A percentile compares a stretch with the other conserved stretches of the same genome.
These are phyloP conservation scores for Geotrichum candidum DNA, from an alignment of 1,139 yeast species.

Conservation along the genomic window DNA sequence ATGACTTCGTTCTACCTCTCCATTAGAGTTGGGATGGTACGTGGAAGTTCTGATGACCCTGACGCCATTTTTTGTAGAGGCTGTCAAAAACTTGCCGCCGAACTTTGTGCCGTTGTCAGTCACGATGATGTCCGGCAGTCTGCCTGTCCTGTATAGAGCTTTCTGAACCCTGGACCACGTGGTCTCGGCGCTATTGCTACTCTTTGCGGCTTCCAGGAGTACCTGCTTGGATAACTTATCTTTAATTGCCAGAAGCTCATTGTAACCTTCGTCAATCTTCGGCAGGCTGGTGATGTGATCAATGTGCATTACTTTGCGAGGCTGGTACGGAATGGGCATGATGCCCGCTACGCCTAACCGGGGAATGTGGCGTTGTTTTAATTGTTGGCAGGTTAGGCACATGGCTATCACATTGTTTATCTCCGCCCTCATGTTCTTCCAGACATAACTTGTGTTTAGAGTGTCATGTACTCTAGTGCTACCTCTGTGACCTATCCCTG, in stretches of 20 bases:
- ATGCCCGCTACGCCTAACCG: neutral
- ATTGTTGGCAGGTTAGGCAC: neutral
- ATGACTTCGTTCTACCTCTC: neutral
- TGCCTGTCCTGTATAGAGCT: too few relatives aligned
- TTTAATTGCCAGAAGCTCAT: neutral
- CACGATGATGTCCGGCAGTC: too few relatives aligned
- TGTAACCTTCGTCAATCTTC: neutral
- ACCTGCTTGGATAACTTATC: neutral
- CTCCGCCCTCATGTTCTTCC: neutral
- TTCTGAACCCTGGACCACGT: too few relatives aligned
- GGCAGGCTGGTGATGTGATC: neutral
- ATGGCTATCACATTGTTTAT: neutral
- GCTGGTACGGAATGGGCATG: neutral
- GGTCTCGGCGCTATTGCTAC: neutral
- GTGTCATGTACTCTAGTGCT: neutral
- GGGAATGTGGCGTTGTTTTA: neutral
- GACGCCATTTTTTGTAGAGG: too few relatives aligned
- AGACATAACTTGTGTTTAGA: neutral
- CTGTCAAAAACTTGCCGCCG: too few relatives aligned
- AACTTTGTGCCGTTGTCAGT: too few relatives aligned
- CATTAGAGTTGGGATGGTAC: neutral
- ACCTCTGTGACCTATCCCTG: neutral
- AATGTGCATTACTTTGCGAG: neutral
- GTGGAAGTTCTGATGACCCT: neutral
- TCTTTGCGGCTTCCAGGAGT: neutral